phyloP scores from a whole-genome alignment of 441 rosid genomes.

The Daphne laureola region DNA sequence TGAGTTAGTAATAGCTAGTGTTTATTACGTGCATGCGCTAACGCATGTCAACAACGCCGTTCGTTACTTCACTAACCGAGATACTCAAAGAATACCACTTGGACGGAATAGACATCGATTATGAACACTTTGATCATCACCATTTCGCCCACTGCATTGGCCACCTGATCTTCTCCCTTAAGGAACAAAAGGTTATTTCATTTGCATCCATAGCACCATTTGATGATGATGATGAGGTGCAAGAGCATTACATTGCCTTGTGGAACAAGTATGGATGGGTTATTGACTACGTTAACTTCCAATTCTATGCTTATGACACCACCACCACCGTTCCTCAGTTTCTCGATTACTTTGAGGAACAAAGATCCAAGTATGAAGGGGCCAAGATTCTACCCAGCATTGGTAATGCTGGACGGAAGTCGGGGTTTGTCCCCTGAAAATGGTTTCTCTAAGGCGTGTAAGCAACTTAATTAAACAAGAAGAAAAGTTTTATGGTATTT shows the following conservation, averaged over 20 bases:
- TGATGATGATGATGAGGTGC: constrained; percentile 19
- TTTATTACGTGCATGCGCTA: too few relatives aligned
- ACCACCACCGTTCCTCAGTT: constrained; percentile 27
- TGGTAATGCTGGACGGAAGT: too few relatives aligned
- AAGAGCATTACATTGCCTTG: constrained; percentile 30
- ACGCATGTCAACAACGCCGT: background rate
- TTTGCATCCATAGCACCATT: constrained; percentile 32
- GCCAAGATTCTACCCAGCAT: constrained; percentile 29
- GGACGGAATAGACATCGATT: constrained; percentile 37
- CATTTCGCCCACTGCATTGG: constrained; percentile 35
- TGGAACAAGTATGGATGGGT: constrained; percentile 28
- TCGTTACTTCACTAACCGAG: background rate
- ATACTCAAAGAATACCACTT: constrained; percentile 23
- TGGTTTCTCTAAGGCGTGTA: constrained; percentile 34
- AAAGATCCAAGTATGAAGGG: constrained; percentile 22
- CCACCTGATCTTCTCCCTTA: constrained; percentile 22
- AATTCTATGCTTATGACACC: constrained; percentile 30
- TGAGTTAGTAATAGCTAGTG: too few relatives aligned
- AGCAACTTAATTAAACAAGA: constrained; percentile 20
- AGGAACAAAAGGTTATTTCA: constrained; percentile 14
- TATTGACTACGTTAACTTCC: constrained; percentile 36
- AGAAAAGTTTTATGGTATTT: constrained; percentile 32
- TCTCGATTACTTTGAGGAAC: constrained; percentile 24
- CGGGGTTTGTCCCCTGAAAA: constrained; percentile 22
- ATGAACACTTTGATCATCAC: constrained; percentile 30